Evolutionary conservation across 2,329 filamentous ascomycete genomes (phyloP), one percentile per base, ranked within the genome.

Genomic region (Xylaria sp.): DNA sequence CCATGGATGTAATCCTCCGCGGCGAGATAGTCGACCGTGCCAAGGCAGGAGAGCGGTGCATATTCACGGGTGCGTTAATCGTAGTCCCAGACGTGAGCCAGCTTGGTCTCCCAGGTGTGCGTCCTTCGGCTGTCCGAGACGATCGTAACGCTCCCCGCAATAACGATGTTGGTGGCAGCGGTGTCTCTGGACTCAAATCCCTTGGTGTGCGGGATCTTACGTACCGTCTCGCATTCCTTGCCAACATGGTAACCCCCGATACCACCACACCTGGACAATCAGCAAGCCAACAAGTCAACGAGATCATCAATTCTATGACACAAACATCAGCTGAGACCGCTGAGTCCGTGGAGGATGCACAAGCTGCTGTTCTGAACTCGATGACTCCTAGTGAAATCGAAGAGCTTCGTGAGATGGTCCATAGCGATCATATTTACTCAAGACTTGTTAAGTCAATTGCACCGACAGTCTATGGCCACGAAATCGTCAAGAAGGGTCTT

Each of bases 11-110:
- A 51, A 98, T 99, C 74, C 82, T 99, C 41, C 91, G 96, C 69
- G 96, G 96, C 77, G 96, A 99, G 80, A 98, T 99, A 84, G 96
- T 99, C 31, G 96, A 99, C 77, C 90, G 96, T 61, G 94, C 95
- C 62, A 98, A 98, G 84, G 96, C 96, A 58, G 96, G 96, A 72
- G 96, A 99, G 82, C 98, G 97, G 82, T 99, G 96, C 80, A 93
- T 99, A 77, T 99, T 99, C 80, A 98, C 95, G 0, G 96, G 96
- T 72, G 94, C 94, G 5, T 83, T 98, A 72, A 98, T 99, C 69
- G 96, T 99, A 20, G 94, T 99, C 41, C 96, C 96, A 0, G 96
- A 99, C 79, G 94, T 99, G 69, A 97, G 94, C 78, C 96, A 98
- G 80, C 89, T 99, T 66, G 92, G 94, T 48, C 89, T 98, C 36